Evolutionary conservation across 2,329 filamentous ascomycete genomes (phyloP), one percentile per base, ranked within the genome.

Genomic region (Rutstroemia sp.): DNA sequence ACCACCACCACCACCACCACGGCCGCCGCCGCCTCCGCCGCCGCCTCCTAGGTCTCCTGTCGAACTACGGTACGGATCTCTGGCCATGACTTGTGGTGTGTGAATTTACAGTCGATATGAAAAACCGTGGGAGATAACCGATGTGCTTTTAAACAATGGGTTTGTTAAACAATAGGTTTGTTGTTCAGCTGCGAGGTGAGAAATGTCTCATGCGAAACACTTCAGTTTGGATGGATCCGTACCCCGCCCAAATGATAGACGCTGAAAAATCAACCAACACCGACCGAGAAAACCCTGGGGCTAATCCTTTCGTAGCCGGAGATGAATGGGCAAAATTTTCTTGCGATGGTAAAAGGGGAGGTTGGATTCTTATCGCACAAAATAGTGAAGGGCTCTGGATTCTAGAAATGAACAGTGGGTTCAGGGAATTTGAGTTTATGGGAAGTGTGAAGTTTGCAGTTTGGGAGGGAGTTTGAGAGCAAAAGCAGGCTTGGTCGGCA

Each of bases 1-100:
- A 9, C 59, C 64, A 21, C 56, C 39, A 48, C 64, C n/a, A n/a
- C n/a, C n/a, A n/a, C n/a, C n/a, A n/a, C n/a, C n/a, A n/a, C n/a
- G n/a, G n/a, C n/a, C 58, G 56, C 72, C 72, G 58, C 71, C 71
- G 51, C 68, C 65, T 58, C 58, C 58, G 51, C 68, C 65, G 58
- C 58, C 58, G 56, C 72, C 72, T 58, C 71, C 71, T 38, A 73
- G 61, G 59, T 72, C 70, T 27, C 68, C 69, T 41, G 66, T 66
- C 7, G 65, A 61, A 44, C 8, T 23, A 58, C 66, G 67, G 51
- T 69, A 69, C 34, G 69, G 65, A 67, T 71, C 70, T 42, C 61
- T 64, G 49, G 60, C 66, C 62, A 65, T 67, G 39, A 37, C 49
- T 58, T 18, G 5, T 42, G 7, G 8, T 25, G n/a, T 8, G 23